These are phyloP conservation scores for Euphorbia schlechtendalii DNA, from an alignment of 441 rosid genomes.

Conservation along the genomic window DNA sequence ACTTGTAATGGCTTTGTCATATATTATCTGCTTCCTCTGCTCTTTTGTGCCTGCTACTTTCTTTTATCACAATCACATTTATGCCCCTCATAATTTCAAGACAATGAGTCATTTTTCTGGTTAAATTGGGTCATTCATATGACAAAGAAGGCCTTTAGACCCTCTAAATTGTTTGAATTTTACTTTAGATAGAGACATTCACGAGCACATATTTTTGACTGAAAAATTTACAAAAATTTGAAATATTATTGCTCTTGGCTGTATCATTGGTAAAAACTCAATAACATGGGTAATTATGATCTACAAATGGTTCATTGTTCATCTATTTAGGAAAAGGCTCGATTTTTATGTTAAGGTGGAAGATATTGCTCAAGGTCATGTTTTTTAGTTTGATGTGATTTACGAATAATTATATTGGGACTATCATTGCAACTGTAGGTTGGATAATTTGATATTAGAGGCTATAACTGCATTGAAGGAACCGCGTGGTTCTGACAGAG, in stretches of 20 bases:
- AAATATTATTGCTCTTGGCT: neutral
- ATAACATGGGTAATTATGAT: neutral
- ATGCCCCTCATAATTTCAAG: neutral
- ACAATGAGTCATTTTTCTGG: neutral
- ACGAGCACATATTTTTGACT: neutral
- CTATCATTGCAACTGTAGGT: constrained; percentile 36
- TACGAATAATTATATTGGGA: constrained; percentile 9
- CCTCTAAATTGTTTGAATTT: neutral
- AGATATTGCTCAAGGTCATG: constrained; percentile 9
- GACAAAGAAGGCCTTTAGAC: neutral
- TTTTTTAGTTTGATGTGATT: constrained; percentile 2
- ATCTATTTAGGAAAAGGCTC: constrained; percentile 3
- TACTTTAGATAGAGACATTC: neutral
- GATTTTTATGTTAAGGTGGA: constrained; percentile 2
- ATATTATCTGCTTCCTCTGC: neutral
- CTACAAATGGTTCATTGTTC: constrained; percentile 2
- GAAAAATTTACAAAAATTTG: neutral
- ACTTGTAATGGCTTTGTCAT: neutral
- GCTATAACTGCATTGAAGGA: constrained; percentile 61
- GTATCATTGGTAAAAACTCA: neutral
- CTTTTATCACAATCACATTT: neutral
- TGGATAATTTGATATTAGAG: constrained; percentile 69
- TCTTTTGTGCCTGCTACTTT: neutral
- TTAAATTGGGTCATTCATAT: neutral
- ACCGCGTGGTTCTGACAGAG: constrained; percentile 64